phyloP scores from a whole-genome alignment of 2,329 filamentous ascomycete genomes.

The Ceratocystis diversiconidia region DNA sequence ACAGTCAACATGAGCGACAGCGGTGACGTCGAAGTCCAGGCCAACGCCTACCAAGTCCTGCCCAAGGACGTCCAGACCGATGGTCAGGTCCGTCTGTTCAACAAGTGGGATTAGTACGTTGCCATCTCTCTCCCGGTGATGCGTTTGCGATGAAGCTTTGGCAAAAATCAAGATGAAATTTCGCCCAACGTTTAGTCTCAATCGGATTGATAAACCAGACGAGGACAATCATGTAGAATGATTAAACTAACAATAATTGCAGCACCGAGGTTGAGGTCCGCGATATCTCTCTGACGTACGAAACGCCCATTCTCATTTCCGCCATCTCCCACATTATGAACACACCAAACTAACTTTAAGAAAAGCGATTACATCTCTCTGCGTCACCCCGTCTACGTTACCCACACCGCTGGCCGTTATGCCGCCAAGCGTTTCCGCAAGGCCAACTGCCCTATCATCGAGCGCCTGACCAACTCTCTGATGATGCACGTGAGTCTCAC shows the following conservation, averaged over 20 bases:
- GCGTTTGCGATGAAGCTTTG: slow-evolving; percentile 7
- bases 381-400: slow-evolving; percentile 95
- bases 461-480: slow-evolving; percentile 99
- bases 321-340: background rate
- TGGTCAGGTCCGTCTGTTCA: slow-evolving; percentile 91
- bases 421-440: slow-evolving; percentile 99
- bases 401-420: slow-evolving; percentile 97
- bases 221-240: background rate
- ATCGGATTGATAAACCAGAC: background rate
- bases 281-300: slow-evolving; percentile 98
- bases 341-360: slow-evolving; percentile 7
- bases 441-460: slow-evolving; percentile 99
- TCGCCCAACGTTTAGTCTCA: background rate
- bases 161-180: slow-evolving; percentile 7
- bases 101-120: slow-evolving; percentile 69
- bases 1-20: slow-evolving; percentile 67
- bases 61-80: slow-evolving; percentile 90
- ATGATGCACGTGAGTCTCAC: slow-evolving; percentile 69
- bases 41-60: slow-evolving; percentile 62
- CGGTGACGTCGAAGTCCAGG: slow-evolving; percentile 87
- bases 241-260: slow-evolving; percentile 13
- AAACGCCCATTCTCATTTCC: background rate
- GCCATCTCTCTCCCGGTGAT: slow-evolving; percentile 8
- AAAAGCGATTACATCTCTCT: slow-evolving; percentile 98
- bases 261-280: slow-evolving; percentile 84